Conservation (phyloP, 2,329 filamentous ascomycete species). For the Beauveria sp. region DNA sequence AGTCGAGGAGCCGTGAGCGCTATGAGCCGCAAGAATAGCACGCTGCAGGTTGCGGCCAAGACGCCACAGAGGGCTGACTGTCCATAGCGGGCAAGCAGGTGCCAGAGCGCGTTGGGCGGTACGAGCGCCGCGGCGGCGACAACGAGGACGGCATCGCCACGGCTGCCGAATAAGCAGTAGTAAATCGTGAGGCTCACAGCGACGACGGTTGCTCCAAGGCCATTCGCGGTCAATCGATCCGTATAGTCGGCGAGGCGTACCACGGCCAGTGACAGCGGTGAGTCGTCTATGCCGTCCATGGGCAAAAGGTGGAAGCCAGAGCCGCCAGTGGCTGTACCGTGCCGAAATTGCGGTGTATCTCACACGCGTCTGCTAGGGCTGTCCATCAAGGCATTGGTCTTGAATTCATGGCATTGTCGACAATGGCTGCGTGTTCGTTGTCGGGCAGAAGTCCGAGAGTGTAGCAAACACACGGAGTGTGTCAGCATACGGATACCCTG, state of each 20-base stretch:
- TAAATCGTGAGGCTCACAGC: not conserved
- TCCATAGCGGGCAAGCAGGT: not conserved
- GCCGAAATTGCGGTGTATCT: not conserved
- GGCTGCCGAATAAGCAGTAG: not conserved
- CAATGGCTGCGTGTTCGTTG: not conserved
- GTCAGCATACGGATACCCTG: not conserved
- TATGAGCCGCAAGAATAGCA: not conserved
- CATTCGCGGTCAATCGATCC: not conserved
- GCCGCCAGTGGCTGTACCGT: not conserved
- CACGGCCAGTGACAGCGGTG: slow-evolving; percentile 1
- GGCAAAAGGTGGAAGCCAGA: not conserved
- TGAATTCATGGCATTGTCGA: not conserved
- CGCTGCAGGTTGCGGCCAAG: not conserved
- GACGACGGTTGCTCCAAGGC: not conserved
- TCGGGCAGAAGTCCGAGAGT: not conserved
- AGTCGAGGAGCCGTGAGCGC: not conserved
- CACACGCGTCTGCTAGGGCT: not conserved
- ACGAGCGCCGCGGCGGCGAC: not conserved
- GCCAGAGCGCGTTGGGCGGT: not conserved
- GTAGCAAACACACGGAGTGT: not conserved
- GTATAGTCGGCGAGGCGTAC: not conserved
- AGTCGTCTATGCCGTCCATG: slow-evolving; percentile 9
- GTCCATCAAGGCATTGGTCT: not conserved
- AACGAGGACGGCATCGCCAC: not conserved
- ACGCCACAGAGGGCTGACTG: not conserved